Evolutionary conservation across 371 early-diverging fungal genomes (phyloP), one percentile per base, ranked within the genome.

Genomic region (Antonospora locustae): DNA sequence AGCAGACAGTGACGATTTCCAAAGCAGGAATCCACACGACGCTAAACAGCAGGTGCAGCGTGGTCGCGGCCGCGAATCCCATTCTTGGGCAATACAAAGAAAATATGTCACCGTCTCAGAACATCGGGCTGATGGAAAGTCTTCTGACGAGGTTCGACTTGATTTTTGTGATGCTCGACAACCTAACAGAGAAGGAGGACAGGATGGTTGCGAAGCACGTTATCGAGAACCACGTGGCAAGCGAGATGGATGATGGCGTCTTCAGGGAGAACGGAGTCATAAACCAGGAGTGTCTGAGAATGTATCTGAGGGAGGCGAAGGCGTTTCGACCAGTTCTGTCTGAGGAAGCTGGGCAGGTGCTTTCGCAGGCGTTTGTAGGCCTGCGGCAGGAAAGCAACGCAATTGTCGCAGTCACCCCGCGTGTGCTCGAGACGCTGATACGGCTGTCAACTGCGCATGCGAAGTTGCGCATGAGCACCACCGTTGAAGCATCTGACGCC

Each of bases 31-130:
- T 95, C 59, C 86, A 90, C 65, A 89, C 89, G 1, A 86, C 93
- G 0, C 74, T 98, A 40, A 98, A 97, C 72, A 96, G 97, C 2
- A 81, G 99, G 28, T 90, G 91, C 74, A 84, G 86, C 60, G 90
- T 98, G 5, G 76, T 98, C 30, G 99, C 99, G 2, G 97, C 97
- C 1, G 97, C 99, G 27, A 98, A 98, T 73, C 99, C 99, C 4
- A 81, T 88, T 1, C 88, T 83, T 62, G 95, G 96, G 25, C 82
- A 53, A 41, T 73, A 70, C 48, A 70, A 51, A 46, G 65, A 50
- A 29, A 54, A 27, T 51, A 50, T 57, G 14, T 36, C 65, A 2
- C 65, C 74, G 12, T 49, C 54, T 17, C 67, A 76, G 16, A 76
- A 78, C 57, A 67, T 77, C 40, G 48, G 61, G 14, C 54, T 78